Base-by-base conservation (phyloP, 1,284 basidiomycete genomes). In the Pterula multifida region DNA sequence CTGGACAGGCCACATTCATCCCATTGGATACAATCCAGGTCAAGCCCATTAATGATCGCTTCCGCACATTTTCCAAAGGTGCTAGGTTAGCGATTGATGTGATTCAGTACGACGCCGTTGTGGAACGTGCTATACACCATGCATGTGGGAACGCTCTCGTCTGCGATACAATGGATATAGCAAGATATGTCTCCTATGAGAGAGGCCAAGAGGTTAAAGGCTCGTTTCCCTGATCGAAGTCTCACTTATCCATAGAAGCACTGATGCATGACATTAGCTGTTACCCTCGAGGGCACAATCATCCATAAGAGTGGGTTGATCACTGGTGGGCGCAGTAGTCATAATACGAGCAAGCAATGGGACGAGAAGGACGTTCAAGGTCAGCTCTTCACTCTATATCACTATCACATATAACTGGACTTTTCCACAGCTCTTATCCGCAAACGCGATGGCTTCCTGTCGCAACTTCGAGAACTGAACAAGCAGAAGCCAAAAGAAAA, bases 241-340 rank as follows among this genome's bases (percentile, higher is more conserved):
- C 35, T 46, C 49, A 48, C 26, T 48, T 13, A 23, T 52, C 28
- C 36, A 51, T 22, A 28, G 49, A 17, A 26, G 45, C 47, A 45
- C 45, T 47, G 17, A 39, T 4, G 26, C 12, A 9, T n/a, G 51
- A n/a, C 50, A 47, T 2, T 56, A 96, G 94, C 94, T 53, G 95
- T 99, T 9, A 95, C 96, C 0, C 72, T 99, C 36, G 94, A 98
- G 47, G 96, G 96, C 0, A 98, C 94, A 0, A 73, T 99, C 51
- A 97, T 98, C 49, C 96, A 98, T 66, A 96, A 95, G 72, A 93
- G 88, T 57, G 96, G 96, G 58, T 70, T 96, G 45, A 98, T 98
- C 62, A 98, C 96, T 28, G 96, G 96, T 68, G 96, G 96, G 42
- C 74, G 81, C 26, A 90, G 89, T 54, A 78, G 81, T 0, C 80